Evolutionary conservation across 2,329 filamentous ascomycete genomes (phyloP), one percentile per base, ranked within the genome.

Genomic region (Raffaelea ambrosiae): DNA sequence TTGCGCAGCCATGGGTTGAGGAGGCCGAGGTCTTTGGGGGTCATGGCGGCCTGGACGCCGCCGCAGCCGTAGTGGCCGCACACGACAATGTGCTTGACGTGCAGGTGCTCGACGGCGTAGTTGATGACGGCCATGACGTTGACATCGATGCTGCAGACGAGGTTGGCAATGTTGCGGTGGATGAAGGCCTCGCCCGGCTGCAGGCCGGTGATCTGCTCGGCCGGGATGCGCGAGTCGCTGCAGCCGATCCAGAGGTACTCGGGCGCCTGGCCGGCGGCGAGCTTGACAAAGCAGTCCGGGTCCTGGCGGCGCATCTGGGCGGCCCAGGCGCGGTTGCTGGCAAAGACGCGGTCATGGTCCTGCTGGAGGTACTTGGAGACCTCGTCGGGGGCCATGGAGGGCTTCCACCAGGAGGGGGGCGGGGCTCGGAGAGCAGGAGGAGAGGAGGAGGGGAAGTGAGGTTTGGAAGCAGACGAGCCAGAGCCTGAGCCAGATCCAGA

Each of bases 111-210:
- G 54, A 95, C 88, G 54, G 88, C 86, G 63, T 89, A 96, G 63
- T 93, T 83, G 66, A 95, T 87, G 58, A 95, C 50, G 18, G 47
- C 26, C 52, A 51, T 51, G 43, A 44, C 48, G 21, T 53, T 54
- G 48, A 51, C 44, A 63, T 96, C 90, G 54, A 81, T 83, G 61
- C 83, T 80, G 68, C 81, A 81, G 49, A 95, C 76, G 55, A 94
- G 76, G 72, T 95, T 95, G 68, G 88, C 89, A 65, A 95, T 95
- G 72, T 96, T 95, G 67, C 90, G 86, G 74, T 95, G 88, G 56
- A 94, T 84, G 66, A 95, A 96, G 59, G 91, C 84, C 67, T 95
- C 88, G 57, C 89, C 89, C n/a, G 89, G 87, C 61, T 85, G 74
- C 48, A 91, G 77, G 55, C 86, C 84, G 42, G 88, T 81, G 63